These are phyloP conservation scores for Metarhizium album DNA, from an alignment of 2,329 filamentous ascomycete genomes.

Conservation along the genomic window DNA sequence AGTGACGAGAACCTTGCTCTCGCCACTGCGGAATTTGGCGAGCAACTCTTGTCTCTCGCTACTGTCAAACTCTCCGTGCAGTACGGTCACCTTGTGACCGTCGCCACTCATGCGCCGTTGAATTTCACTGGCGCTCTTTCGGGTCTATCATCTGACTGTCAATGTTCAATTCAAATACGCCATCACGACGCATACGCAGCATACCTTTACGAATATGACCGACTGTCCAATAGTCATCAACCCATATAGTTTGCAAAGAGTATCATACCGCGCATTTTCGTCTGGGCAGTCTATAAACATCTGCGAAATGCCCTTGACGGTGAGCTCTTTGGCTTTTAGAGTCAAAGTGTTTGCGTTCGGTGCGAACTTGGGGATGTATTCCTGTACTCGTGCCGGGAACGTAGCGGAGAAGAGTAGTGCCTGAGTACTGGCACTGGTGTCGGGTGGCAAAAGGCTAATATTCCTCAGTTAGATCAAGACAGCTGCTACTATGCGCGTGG, in stretches of 20 bases:
- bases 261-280: conserved; percentile 75
- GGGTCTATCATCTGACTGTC: conserved; percentile 44
- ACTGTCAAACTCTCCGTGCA: conserved; percentile 84
- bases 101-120: conserved; percentile 77
- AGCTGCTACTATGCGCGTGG: neutral
- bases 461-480: conserved; percentile 13
- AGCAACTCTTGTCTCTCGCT: conserved; percentile 73
- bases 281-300: conserved; percentile 90
- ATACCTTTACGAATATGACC: conserved; percentile 91
- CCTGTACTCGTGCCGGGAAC: conserved; percentile 74
- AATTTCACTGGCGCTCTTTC: conserved; percentile 76
- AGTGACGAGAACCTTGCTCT: conserved; percentile 92
- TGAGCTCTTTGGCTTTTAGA: conserved; percentile 81
- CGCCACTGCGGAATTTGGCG: conserved; percentile 73
- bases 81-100: conserved; percentile 81
- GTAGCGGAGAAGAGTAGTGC: conserved; percentile 94
- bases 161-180: conserved; percentile 3
- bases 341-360: conserved; percentile 80
- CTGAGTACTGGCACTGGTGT: conserved; percentile 51
- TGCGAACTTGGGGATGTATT: conserved; percentile 75
- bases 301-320: conserved; percentile 93
- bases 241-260: conserved; percentile 86
- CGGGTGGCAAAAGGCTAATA: conserved; percentile 47
- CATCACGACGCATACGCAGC: conserved; percentile 10
- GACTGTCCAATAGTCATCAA: conserved; percentile 94